Base-by-base conservation (phyloP, 176 grass and related monocot genomes). In the Phoenix roebelenii region DNA sequence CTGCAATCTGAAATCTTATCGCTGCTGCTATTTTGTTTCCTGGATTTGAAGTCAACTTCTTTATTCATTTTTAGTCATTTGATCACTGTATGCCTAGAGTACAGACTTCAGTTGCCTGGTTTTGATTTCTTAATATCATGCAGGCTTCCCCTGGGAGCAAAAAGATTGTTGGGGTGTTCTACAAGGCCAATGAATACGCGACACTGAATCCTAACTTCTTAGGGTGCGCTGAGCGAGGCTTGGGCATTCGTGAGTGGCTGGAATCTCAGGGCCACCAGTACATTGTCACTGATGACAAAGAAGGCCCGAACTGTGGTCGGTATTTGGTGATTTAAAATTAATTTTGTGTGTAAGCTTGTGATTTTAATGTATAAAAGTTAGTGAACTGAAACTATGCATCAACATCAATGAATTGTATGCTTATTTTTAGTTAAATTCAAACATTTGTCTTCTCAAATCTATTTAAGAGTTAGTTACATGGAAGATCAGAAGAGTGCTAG, bases 131-230 rank as follows among this genome's bases (percentile, higher is more conserved):
- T 18, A 20, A 61, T 16, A 9, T 16, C 5, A 39, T 25, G 16
- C 78, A 97, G 92, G 82, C 80, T 50, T 97, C 87, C 3, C 25
- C 92, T 3, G 83, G 78, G 52, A 82, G 87, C 78, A 97, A 97
- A 78, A 97, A 97, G 80, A 97, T 97, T 54, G 87, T 97, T 10
- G 92, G 92, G 9, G 92, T 97, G 26, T 97, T 97, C 69, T 97
- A 97, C 76, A 84, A 97, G 70, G 92, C 69, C 56, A 80, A 89
- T 7, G 92, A 88, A 64, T 83, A 97, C 25, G 92, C 87, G 1
- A 72, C 87, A 15, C 64, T 69, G 79, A 97, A 97, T 25, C 83
- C 80, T 6, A 91, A 88, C 70, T 97, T 97, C 60, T 72, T 91
- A 50, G 92, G 92, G 0, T 97, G 92, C 16, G 84, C 88, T 3